A percentile compares a stretch with the other conserved stretches of the same genome.
Evolutionary conservation across 1,284 basidiomycete genomes (phyloP).

Genomic region (Cryptococcus jaspeensis): DNA sequence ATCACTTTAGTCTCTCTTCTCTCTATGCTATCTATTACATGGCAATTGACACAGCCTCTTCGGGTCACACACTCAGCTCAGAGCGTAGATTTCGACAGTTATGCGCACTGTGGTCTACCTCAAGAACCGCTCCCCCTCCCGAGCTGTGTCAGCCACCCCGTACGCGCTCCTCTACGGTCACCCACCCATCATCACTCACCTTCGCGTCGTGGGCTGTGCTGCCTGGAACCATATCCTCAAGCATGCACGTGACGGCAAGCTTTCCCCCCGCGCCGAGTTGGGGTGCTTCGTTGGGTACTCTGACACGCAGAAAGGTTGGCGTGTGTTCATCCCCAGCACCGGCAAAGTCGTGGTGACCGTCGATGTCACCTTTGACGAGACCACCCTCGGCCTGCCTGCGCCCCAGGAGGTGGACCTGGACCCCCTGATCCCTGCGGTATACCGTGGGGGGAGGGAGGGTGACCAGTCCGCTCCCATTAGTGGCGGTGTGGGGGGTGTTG

Average conservation of each 20-base stretch:
- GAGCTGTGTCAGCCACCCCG: not conserved
- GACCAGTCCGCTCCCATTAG: too few relatives aligned
- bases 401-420: not conserved
- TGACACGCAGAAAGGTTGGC: conserved; percentile 3
- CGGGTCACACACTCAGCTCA: too few relatives aligned
- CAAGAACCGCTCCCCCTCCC: conserved; percentile 8
- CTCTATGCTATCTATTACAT: too few relatives aligned
- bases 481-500: not conserved
- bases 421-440: not conserved
- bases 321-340: conserved; percentile 1
- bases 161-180: not conserved
- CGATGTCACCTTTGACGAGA: not conserved
- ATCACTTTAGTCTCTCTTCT: not conserved
- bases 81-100: too few relatives aligned
- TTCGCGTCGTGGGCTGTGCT: conserved; percentile 4
- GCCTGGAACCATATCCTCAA: conserved; percentile 8
- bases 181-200: not conserved
- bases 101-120: conserved; percentile 12
- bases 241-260: not conserved
- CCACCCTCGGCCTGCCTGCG: not conserved
- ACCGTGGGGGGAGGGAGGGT: too few relatives aligned
- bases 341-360: not conserved
- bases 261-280: not conserved
- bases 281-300: conserved; percentile 6
- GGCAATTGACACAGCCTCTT: too few relatives aligned